Evolutionary conservation across 371 early-diverging fungal genomes (phyloP), one percentile per base, ranked within the genome.

Genomic region (Blakeslea trispora): DNA sequence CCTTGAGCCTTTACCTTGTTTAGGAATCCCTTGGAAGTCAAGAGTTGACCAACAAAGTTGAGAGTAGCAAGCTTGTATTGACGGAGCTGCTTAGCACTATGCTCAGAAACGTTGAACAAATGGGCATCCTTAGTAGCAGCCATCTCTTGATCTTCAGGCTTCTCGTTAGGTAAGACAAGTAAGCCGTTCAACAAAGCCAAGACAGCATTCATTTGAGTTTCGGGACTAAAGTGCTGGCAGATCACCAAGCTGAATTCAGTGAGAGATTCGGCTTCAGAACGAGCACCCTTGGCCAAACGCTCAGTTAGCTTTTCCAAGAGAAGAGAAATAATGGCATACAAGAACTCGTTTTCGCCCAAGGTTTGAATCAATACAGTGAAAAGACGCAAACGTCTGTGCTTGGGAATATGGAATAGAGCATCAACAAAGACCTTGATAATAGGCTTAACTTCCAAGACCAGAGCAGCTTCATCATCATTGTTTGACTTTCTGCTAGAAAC

Each of bases 361-460:
- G 93, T 91, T 10, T 82, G 67, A 39, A 94, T 83, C 23, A 97
- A 69, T 5, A 90, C 82, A 1, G 90, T 86, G 71, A 95, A 96
- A 18, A 97, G 81, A 40, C 92, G 82, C 50, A 94, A 79, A 49
- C 97, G 87, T 53, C 98, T 84, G 68, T 96, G 96, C 53, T 85
- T 86, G 45, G 98, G 98, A 59, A 97, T 94, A 68, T 96, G 95
- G 72, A 84, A 81, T 57, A 94, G 65, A 6, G 97, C 92, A 61
- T 94, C 92, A 17, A 94, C 91, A 81, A 98, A 96, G 54, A 95
- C 90, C 65, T 90, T 85, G 69, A 94, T 78, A 44, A 94, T 81
- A 2, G 89, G 86, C 61, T 86, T 84, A 44, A 89, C 82, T 54
- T 83, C 77, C 15, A 75, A 50, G 43, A 59, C 68, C 57, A 78